phyloP scores from a whole-genome alignment of 345 rosid species.

The Pseudoturritis turrita region DNA sequence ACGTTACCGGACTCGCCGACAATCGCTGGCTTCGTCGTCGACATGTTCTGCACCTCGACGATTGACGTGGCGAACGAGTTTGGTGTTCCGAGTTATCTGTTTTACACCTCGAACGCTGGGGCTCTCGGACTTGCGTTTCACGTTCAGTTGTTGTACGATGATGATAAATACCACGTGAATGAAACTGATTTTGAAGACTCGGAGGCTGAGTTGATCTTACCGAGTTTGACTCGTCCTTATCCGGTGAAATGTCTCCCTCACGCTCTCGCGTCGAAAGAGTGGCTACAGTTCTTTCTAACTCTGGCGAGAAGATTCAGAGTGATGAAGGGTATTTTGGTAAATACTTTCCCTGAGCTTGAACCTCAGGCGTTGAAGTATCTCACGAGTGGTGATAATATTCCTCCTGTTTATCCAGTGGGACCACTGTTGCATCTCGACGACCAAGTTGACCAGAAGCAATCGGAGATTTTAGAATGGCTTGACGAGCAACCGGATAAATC shows the following conservation, averaged over 20 bases:
- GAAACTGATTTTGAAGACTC: slow-evolving; percentile 26
- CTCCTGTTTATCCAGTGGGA: slow-evolving; percentile 40
- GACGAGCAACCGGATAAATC: slow-evolving; percentile 44
- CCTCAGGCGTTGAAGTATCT: slow-evolving; percentile 20
- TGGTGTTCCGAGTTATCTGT: slow-evolving; percentile 40
- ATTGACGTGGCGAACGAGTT: slow-evolving; percentile 45
- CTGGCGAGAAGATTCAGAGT: slow-evolving; percentile 17
- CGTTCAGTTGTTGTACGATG: not conserved
- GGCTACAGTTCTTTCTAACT: no score
- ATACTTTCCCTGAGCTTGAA: slow-evolving; percentile 42
- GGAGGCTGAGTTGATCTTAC: slow-evolving; percentile 25
- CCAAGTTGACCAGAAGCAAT: not conserved
- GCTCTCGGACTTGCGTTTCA: slow-evolving; percentile 18
- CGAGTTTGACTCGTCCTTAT: slow-evolving; percentile 25
- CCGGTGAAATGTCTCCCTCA: slow-evolving; percentile 39
- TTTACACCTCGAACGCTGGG: slow-evolving; percentile 35
- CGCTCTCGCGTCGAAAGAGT: not conserved
- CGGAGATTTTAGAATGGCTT: slow-evolving; percentile 45
- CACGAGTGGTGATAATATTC: not conserved
- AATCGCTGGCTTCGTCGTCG: slow-evolving; percentile 44
- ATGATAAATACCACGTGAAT: not conserved
- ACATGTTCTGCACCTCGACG: slow-evolving; percentile 43
- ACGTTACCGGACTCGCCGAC: slow-evolving; percentile 1
- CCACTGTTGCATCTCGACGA: slow-evolving; percentile 39
- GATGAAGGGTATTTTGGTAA: slow-evolving; percentile 43